Evolutionary conservation across 345 rosid genomes (phyloP).

Genomic region (Lepidium africanum): DNA sequence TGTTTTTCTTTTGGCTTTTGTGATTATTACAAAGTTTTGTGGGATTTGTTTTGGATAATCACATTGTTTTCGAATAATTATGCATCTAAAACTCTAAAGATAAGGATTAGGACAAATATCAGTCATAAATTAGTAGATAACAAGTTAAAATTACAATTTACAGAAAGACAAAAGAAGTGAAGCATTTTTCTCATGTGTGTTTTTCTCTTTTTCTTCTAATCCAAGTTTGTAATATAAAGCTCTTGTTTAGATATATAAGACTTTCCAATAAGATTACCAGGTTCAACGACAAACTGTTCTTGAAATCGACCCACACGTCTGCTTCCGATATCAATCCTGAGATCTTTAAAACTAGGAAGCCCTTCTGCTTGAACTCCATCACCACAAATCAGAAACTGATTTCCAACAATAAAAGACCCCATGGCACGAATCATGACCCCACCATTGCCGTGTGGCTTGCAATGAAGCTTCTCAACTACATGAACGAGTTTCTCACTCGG

Average conservation of each 20-base stretch:
- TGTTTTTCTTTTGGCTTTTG: no score
- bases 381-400: conserved; percentile 89
- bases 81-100: no score
- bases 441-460: conserved; percentile 54
- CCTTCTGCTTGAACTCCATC: conserved; percentile 92
- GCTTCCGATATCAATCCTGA: conserved; percentile 61
- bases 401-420: conserved; percentile 80
- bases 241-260: conserved; percentile 67
- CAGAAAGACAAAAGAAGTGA: neutral
- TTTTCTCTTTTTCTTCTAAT: neutral
- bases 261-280: conserved; percentile 52
- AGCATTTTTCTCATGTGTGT: neutral
- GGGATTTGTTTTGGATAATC: no score
- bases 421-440: conserved; percentile 72
- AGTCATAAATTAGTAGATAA: no score
- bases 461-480: conserved; percentile 82
- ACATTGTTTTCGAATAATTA: no score
- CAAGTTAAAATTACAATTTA: neutral
- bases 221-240: conserved; percentile 42
- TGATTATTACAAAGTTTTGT: no score
- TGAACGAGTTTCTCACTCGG: conserved; percentile 81
- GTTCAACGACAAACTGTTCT: conserved; percentile 73
- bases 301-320: conserved; percentile 79
- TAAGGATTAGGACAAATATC: no score
- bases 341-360: conserved; percentile 75